These are phyloP conservation scores for Trichomonas vaginalis DNA, from an alignment of 208 protist species.

Conservation along the genomic window DNA sequence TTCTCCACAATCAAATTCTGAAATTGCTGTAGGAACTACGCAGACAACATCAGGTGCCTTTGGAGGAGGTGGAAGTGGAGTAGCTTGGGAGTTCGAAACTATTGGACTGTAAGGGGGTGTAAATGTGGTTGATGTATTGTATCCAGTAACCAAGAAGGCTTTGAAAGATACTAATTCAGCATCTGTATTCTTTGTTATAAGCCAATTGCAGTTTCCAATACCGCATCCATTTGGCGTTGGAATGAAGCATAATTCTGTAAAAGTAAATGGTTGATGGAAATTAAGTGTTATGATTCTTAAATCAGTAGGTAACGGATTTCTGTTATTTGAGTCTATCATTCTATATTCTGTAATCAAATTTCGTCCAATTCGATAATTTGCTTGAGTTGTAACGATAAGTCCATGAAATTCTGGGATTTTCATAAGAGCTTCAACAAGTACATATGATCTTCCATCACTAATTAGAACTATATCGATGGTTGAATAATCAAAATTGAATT, in stretches of 20 bases:
- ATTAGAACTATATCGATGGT: neutral
- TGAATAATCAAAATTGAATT: neutral
- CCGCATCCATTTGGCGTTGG: neutral
- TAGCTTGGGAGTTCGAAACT: neutral
- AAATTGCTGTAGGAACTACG: neutral
- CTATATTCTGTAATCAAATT: neutral
- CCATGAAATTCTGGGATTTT: neutral
- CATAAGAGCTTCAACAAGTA: neutral
- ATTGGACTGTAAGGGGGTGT: neutral
- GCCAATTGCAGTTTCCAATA: neutral
- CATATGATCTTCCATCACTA: neutral
- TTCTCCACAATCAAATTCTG: neutral
- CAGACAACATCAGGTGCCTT: neutral
- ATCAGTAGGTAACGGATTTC: neutral
- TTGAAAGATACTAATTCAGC: neutral
- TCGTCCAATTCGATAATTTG: neutral
- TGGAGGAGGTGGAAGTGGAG: neutral
- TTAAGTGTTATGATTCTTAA: neutral
- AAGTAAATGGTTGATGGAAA: neutral
- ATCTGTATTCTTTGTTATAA: neutral
- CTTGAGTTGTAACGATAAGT: neutral
- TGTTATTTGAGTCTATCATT: neutral
- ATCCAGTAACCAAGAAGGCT: neutral
- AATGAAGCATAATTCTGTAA: neutral
- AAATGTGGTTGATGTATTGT: neutral